Evolutionary conservation across 306 rosid genomes (phyloP).

Genomic region (Begonia masoniana): DNA sequence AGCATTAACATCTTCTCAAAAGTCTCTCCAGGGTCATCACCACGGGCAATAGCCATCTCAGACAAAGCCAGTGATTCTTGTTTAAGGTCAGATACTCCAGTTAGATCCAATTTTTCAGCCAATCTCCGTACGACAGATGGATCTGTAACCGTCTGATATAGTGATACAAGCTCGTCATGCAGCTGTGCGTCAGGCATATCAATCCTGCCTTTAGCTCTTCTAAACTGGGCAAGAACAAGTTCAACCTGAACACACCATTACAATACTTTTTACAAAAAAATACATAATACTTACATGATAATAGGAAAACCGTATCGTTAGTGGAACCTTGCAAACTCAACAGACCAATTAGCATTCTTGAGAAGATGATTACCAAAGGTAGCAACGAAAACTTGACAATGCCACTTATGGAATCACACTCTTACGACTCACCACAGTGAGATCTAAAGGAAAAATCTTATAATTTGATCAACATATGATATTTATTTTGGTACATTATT

Average conservation of each 20-base stretch:
- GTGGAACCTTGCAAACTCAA: too few species aligned
- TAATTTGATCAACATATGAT: too few species aligned
- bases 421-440: too few species aligned
- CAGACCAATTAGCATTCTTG: too few species aligned
- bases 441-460: too few species aligned
- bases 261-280: too few species aligned
- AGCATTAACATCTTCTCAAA: constrained; percentile 79
- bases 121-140: constrained; percentile 46
- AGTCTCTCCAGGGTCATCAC: constrained; percentile 82
- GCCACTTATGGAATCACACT: too few species aligned
- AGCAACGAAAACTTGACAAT: too few species aligned
- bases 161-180: constrained; percentile 50
- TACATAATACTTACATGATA: too few species aligned
- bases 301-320: too few species aligned
- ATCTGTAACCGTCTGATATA: constrained; percentile 47
- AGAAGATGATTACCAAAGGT: too few species aligned
- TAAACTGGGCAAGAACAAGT: constrained; percentile 85
- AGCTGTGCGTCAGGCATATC: constrained; percentile 63
- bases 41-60: constrained; percentile 71
- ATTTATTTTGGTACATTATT: too few species aligned
- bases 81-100: constrained; percentile 69
- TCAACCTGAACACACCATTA: constrained; percentile 49
- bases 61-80: constrained; percentile 86
- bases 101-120: constrained; percentile 67
- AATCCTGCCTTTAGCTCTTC: constrained; percentile 81